These are phyloP conservation scores for Alternaria brassicicola DNA, from an alignment of 2,329 filamentous ascomycete genomes.

Conservation along the genomic window DNA sequence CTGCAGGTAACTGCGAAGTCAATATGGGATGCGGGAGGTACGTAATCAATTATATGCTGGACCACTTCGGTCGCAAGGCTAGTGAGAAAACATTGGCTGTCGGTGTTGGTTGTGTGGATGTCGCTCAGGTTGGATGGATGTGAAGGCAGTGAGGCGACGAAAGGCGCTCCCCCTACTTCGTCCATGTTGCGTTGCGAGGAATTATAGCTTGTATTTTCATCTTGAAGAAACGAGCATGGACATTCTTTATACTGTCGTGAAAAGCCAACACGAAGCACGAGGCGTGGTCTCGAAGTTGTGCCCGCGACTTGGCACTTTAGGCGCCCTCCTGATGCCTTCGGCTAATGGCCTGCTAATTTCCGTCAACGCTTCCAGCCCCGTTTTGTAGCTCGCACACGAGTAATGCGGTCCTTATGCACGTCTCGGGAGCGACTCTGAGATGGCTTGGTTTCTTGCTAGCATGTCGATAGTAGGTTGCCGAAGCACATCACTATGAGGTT, in stretches of 20 bases:
- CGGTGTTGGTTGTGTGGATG: neutral
- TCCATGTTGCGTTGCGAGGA: neutral
- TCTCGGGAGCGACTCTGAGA: neutral
- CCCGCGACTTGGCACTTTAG: neutral
- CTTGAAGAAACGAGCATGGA: neutral
- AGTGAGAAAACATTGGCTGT: constrained; percentile 1
- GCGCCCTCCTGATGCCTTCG: neutral
- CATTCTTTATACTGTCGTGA: neutral
- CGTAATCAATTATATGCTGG: constrained; percentile 11
- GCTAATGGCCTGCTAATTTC: neutral
- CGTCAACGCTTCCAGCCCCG: neutral
- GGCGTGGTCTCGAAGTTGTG: neutral
- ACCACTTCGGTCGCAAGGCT: constrained; percentile 8
- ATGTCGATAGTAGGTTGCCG: neutral
- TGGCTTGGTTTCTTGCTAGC: neutral
- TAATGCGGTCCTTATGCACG: neutral
- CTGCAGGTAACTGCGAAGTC: constrained; percentile 21
- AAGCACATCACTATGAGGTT: neutral
- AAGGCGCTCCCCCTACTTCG: neutral
- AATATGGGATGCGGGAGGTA: constrained; percentile 11
- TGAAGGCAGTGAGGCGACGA: neutral
- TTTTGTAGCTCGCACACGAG: neutral
- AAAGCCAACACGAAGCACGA: neutral
- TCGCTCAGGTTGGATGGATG: neutral
- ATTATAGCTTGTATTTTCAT: too few relatives aligned